Evolutionary conservation across 805 yeast genomes (phyloP), one percentile per base, ranked within the genome.

Genomic region (Zygosaccharomyces gambellarensis): DNA sequence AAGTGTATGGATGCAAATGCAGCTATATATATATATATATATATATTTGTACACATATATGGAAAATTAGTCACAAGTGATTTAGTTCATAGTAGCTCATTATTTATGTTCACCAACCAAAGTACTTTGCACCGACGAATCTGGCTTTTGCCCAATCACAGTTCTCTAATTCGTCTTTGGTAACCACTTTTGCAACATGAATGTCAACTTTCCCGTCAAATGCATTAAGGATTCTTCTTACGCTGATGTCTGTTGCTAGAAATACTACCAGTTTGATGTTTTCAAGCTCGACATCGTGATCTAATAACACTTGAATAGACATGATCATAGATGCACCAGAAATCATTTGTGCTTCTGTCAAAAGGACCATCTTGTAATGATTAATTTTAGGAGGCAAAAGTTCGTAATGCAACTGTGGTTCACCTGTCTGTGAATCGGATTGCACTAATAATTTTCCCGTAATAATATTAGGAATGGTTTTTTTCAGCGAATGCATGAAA

Each of bases 271-370:
- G 73, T 2, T 83, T 77, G 21, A 94, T 85, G 55, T 85, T 77
- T 28, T 74, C 70, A 43, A 78, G 76, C 7, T 65, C 58, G 21
- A 88, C 83, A 5, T 83, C 85, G 63, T 92, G 95, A 62, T 92
- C 98, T 12, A 87, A 57, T 43, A 92, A 70, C 3, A 92, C 90
- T 59, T 89, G 94, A 40, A 88, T 80, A 0, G 97, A 96, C 98
- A 92, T 94, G 39, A 89, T 85, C 1, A 90, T 83, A 0, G 96
- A 96, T 0, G 97, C 95, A 2, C 98, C 99, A 28, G 95, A 83
- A 29, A 88, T 83, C 43, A 89, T 75, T 64, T 92, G 97, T 0
- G 96, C 88, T 62, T 92, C 97, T 61, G 88, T 79, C 43, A 92
- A 68, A 7, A 92, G 68, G 1, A 88, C 80, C 52, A 77, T 79